Conservation (phyloP, 495 filamentous ascomycete species). For the Thozetella sp. region DNA sequence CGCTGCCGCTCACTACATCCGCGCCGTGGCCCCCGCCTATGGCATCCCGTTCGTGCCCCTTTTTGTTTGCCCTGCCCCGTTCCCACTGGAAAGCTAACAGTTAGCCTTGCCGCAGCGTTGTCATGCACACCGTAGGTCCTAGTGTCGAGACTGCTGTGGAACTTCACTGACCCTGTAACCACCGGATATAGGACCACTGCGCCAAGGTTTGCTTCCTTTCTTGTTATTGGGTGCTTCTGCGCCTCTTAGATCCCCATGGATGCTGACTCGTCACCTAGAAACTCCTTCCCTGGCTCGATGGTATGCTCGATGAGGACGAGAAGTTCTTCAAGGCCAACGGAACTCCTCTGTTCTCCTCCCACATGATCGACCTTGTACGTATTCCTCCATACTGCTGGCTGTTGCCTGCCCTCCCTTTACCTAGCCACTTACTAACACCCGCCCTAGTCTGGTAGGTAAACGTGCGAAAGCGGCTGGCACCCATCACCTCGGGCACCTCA, state of each 20-base stretch:
- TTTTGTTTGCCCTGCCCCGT: too few relatives aligned
- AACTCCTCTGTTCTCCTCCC: slow-evolving; percentile 89
- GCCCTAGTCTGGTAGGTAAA: slow-evolving; percentile 19
- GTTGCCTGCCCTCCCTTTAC: neutral
- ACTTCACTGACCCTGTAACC: neutral
- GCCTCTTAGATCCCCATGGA: slow-evolving; percentile 26
- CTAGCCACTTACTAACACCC: neutral
- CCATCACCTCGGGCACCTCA: neutral
- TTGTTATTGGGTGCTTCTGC: too few relatives aligned
- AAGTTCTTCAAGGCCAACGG: slow-evolving; percentile 87
- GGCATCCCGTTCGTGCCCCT: slow-evolving; percentile 80
- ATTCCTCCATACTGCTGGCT: neutral
- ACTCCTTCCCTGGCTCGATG: slow-evolving; percentile 93
- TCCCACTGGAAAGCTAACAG: too few relatives aligned
- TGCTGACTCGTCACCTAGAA: slow-evolving; percentile 48
- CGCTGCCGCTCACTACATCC: slow-evolving; percentile 92
- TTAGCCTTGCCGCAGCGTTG: too few relatives aligned
- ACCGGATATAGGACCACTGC: slow-evolving; percentile 66
- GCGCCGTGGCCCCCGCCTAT: slow-evolving; percentile 82
- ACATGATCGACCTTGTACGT: slow-evolving; percentile 89
- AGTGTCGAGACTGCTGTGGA: neutral
- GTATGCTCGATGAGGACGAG: slow-evolving; percentile 93
- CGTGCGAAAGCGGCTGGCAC: too few relatives aligned
- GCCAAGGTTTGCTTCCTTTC: slow-evolving; percentile 52
- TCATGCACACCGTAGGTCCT: neutral